Base-by-base conservation (phyloP, 2,329 filamentous ascomycete species). In the Bipolaris gigantea region DNA sequence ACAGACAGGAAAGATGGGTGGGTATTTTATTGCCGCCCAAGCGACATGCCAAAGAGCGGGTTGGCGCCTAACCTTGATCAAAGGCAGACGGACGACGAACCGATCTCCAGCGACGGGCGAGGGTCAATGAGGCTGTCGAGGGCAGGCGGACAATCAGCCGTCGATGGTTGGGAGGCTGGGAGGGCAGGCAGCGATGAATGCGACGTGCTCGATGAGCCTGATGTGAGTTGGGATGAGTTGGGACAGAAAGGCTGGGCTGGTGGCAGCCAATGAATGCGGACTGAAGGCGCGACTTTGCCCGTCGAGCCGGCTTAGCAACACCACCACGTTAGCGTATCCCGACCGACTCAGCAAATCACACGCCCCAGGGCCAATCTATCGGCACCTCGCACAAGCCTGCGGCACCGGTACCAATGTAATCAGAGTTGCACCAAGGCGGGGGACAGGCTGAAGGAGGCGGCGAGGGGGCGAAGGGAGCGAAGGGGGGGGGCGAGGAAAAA, bases 1-100 rank as follows among this genome's bases (percentile, higher is more conserved):
- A 48, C 48, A 40, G 50, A 50, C 48, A 40, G 50, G 48, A 50
- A 46, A 40, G 19, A 13, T 33, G 36, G 34, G 18, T 34, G 46
- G 27, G 42, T 47, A 49, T 63, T 54, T 59, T 63, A 57, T 67
- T 64, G 67, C 65, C 54, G 63, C 65, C 66, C 66, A 67, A 69
- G 65, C 58, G 53, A 60, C 56, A 63, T 57, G 56, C 52, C 55
- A 36, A 42, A 44, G 47, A 39, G 35, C 27, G 33, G 33, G 62
- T 60, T 69, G 64, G 60, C 60, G 64, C 64, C 64, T 65, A 61
- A 63, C 58, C 47, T 40, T 46, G 49, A 54, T 56, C 42, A 25
- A 43, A 42, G 43, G 35, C 46, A 33, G 50, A 51, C 47, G 16
- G 48, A 30, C n/a, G 27, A 34, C 6, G n/a, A 19, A 39, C 41